Evolutionary conservation across 768 basidiomycete species (phyloP).

Genomic region (Naganishia kalamii): DNA sequence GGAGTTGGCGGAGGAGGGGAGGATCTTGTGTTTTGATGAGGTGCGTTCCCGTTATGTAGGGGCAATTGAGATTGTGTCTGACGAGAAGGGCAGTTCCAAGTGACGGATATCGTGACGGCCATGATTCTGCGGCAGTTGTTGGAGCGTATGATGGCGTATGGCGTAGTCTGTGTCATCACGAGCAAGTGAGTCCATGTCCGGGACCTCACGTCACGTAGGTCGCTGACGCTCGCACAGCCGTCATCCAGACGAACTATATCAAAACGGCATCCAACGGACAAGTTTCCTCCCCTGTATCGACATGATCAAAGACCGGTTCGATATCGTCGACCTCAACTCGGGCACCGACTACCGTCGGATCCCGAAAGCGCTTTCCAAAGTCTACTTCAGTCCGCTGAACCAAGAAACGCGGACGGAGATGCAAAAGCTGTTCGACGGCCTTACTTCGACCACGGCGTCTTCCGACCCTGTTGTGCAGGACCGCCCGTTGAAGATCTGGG

Average conservation of each 20-base stretch:
- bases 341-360: slow-evolving; percentile 93
- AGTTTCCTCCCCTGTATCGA: slow-evolving; percentile 95
- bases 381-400: slow-evolving; percentile 79
- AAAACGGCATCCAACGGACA: slow-evolving; percentile 93
- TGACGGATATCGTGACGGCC: slow-evolving; percentile 94
- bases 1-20: slow-evolving; percentile 75
- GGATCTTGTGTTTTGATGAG: slow-evolving; percentile 92
- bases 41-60: slow-evolving; percentile 51
- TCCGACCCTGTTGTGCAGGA: not conserved
- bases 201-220: not conserved
- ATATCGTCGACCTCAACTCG: slow-evolving; percentile 89
- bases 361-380: slow-evolving; percentile 84
- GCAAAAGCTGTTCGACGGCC: slow-evolving; percentile 71
- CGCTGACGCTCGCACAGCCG: slow-evolving; percentile 56
- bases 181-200: slow-evolving; percentile 68
- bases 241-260: slow-evolving; percentile 93
- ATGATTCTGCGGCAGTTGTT: slow-evolving; percentile 91
- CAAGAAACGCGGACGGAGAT: slow-evolving; percentile 63
- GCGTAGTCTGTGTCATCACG: slow-evolving; percentile 90
- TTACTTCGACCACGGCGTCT: slow-evolving; percentile 50
- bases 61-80: not conserved
- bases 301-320: slow-evolving; percentile 76
- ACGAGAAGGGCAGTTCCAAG: slow-evolving; percentile 49
- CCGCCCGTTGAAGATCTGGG: slow-evolving; percentile 70
- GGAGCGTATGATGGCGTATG: slow-evolving; percentile 75